Evolutionary conservation across 371 early-diverging fungal genomes (phyloP), one percentile per base, ranked within the genome.

Genomic region (Saksenaea oblongispora): DNA sequence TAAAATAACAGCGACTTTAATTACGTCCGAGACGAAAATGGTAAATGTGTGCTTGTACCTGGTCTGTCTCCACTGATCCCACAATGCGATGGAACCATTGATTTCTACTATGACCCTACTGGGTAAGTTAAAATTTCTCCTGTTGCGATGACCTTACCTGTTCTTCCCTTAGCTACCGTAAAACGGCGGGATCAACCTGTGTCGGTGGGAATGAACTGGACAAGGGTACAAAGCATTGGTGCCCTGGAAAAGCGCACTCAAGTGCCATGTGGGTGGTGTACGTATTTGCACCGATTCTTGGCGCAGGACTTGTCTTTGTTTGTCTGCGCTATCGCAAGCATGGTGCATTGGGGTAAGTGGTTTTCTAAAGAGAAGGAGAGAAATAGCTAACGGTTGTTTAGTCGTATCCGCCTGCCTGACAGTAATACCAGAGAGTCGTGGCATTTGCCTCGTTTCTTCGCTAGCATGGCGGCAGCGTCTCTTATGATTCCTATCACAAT

Each of bases 111-210:
- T 28, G 79, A 86, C 36, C 74, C 82, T 17, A 76, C 83, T 42
- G 86, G 80, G 75, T 79, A 74, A 65, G 70, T 47, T 35, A n/a
- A n/a, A n/a, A 10, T 42, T 13, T 37, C 47, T 7, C 13, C 1
- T 24, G 36, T 34, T 4, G 35, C 39, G 14, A 17, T 24, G 24
- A 11, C 17, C 1, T 57, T 22, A 53, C 17, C 17, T 24, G 9
- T 15, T 63, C 0, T 26, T 35, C 7, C 64, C 71, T 8, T 64
- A 86, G 92, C 17, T 94, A 93, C 70, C 88, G 94, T 56, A 88
- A 88, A 70, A 90, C 87, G 62, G 87, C 93, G 27, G 84, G 87
- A 54, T 89, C 94, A 1, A 76, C 84, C 10, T 94, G 94, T 61
- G 69, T 66, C 55, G 87, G 84, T 24, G 90, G 89, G 1, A 51